Evolutionary conservation across 768 basidiomycete genomes (phyloP).

Genomic region (Strobilomyces confusus): DNA sequence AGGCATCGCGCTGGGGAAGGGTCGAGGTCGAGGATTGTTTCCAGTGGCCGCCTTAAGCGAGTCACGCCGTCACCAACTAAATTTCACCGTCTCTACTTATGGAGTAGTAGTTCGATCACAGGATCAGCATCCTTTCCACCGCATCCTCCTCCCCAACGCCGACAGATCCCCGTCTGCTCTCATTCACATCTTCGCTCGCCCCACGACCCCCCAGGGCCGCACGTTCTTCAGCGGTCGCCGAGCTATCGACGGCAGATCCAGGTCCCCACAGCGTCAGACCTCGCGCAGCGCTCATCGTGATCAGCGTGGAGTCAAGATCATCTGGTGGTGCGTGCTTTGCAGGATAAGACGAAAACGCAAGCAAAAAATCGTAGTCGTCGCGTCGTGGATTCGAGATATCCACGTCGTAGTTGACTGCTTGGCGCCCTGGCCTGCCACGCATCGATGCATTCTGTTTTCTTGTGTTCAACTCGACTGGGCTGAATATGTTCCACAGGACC

Average conservation of each 20-base stretch:
- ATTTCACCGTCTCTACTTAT: too few relatives aligned
- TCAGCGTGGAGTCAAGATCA: constrained; percentile 44
- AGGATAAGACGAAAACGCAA: constrained; percentile 38
- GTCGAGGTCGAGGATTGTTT: constrained; percentile 2
- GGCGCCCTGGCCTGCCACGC: constrained; percentile 29
- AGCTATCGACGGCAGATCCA: neutral
- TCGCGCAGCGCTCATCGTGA: constrained; percentile 43
- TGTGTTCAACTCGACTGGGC: constrained; percentile 32
- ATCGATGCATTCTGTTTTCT: constrained; percentile 43
- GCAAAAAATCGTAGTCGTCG: constrained; percentile 53
- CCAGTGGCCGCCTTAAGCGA: constrained; percentile 18
- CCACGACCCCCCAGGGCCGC: neutral
- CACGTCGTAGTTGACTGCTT: constrained; percentile 10
- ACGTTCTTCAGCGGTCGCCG: neutral
- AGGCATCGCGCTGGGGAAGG: constrained; percentile 39
- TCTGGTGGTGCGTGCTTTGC: constrained; percentile 39
- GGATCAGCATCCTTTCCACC: constrained; percentile 20
- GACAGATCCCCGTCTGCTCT: neutral
- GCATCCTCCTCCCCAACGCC: constrained; percentile 19
- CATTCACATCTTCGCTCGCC: neutral
- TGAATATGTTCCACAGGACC: constrained; percentile 45
- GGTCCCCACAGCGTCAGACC: constrained; percentile 50
- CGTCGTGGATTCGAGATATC: constrained; percentile 20
- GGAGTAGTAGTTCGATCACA: neutral
- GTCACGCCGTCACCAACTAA: constrained; percentile 9